These are phyloP conservation scores for Immersiporthe knoxdaviesiana DNA, from an alignment of 2,329 filamentous ascomycete genomes.

Conservation along the genomic window DNA sequence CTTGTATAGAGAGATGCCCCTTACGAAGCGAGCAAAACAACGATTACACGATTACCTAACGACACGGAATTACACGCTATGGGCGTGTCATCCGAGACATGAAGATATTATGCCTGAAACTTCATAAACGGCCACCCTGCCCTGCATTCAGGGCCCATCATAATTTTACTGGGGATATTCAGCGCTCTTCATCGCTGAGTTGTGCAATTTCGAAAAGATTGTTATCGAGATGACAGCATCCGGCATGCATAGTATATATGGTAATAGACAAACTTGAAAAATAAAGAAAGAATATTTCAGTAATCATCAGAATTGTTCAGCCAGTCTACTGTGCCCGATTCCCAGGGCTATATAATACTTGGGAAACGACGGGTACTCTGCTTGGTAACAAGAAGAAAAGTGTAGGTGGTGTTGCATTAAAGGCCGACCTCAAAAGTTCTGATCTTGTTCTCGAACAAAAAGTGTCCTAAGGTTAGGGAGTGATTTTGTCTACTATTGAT, in stretches of 20 bases:
- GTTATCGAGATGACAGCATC: not conserved
- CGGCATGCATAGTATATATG: not conserved
- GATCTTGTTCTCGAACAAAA: too few relatives aligned
- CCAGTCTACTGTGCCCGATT: not conserved
- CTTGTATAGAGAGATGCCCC: not conserved
- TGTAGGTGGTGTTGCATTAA: too few relatives aligned
- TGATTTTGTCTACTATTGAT: not conserved
- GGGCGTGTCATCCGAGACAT: not conserved
- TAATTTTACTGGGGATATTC: not conserved
- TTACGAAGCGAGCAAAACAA: not conserved
- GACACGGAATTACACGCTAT: not conserved
- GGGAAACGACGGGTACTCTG: too few relatives aligned
- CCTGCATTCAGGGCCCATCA: not conserved
- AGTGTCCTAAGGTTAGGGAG: too few relatives aligned
- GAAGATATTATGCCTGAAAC: not conserved
- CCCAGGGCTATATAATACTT: too few relatives aligned
- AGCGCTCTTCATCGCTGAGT: not conserved
- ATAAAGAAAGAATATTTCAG: not conserved
- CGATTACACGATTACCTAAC: slow-evolving; percentile 3
- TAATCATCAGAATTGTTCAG: not conserved
- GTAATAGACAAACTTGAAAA: not conserved
- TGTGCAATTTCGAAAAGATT: not conserved
- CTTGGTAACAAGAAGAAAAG: too few relatives aligned
- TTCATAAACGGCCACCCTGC: not conserved
- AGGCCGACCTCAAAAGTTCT: too few relatives aligned